Base-by-base conservation (phyloP, 2,329 filamentous ascomycete genomes). In the Drechslerella coelobrocha region DNA sequence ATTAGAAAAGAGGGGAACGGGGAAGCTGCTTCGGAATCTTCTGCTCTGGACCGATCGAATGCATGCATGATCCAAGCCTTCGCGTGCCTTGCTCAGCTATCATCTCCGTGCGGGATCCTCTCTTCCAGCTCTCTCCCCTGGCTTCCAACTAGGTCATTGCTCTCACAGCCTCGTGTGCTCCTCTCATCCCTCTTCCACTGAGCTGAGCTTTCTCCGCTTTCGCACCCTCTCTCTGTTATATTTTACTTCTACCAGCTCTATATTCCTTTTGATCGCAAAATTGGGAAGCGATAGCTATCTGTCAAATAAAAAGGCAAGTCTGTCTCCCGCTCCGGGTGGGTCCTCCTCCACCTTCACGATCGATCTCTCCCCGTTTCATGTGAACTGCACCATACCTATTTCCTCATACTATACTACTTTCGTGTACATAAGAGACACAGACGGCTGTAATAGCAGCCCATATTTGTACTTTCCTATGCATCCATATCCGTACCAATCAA, bases 231-330 rank as follows among this genome's bases (percentile, higher is more conserved):
- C 34, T 39, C 12, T 14, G 6, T 34, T 12, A 34, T 12, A 34
- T 4, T 6, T 14, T 14, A 39, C 34, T 10, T 10, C 34, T 39
- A n/a, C 12, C 34, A 2, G 34, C 34, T 14, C 5, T n/a, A 10
- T 10, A 6, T 10, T n/a, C 34, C 34, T 39, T 10, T 14, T 39
- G 12, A 14, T 4, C 4, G 34, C 4, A 2, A 10, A 39, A n/a
- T 14, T 14, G 34, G 4, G 34, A n/a, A 39, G 34, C 4, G 34
- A 39, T 14, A 39, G 12, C 12, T 14, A 6, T 12, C 29, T n/a
- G n/a, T 6, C 29, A 34, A 37, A 54, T 24, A 34, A 41, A 54
- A 31, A 47, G 41, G 41, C 39, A 31, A 47, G 53, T 57, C 37
- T 29, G 24, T 39, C 34, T 39, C 34, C 34, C 12, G 34, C 29